A percentile compares a stretch with the other conserved stretches of the same genome.
Conservation (phyloP, 768 basidiomycete genomes). For the Panaeolus papilionaceus region DNA sequence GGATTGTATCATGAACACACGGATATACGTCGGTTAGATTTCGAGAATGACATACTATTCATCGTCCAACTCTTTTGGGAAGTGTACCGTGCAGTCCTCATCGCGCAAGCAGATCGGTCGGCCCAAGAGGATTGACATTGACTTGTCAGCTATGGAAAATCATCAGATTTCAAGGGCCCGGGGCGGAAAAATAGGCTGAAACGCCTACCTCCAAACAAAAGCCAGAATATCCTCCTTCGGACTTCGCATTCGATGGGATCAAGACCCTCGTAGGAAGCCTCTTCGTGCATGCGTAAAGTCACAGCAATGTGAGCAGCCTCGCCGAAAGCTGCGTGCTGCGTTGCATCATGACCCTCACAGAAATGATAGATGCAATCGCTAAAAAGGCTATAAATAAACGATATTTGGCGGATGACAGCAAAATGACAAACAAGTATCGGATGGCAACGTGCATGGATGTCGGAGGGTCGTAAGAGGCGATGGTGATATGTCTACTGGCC, state of each 20-base stretch:
- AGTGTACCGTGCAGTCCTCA: slow-evolving; percentile 90
- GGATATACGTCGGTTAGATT: slow-evolving; percentile 38
- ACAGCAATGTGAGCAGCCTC: slow-evolving; percentile 87
- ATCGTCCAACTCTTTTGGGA: slow-evolving; percentile 88
- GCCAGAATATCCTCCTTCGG: slow-evolving; percentile 86
- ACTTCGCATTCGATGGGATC: slow-evolving; percentile 91
- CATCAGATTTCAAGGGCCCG: slow-evolving; percentile 18
- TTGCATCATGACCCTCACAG: slow-evolving; percentile 87
- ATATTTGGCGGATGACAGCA: slow-evolving; percentile 34
- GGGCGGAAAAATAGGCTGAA: slow-evolving; percentile 20
- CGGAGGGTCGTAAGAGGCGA: slow-evolving; percentile 84
- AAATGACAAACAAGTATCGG: slow-evolving; percentile 74
- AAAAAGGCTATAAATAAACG: slow-evolving; percentile 19
- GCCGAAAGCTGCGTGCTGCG: slow-evolving; percentile 87
- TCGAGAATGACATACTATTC: slow-evolving; percentile 67
- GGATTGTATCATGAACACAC: slow-evolving; percentile 27
- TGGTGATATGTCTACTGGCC: slow-evolving; percentile 81
- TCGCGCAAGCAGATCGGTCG: slow-evolving; percentile 87
- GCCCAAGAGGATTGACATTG: slow-evolving; percentile 84
- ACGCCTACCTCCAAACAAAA: slow-evolving; percentile 82
- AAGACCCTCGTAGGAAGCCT: slow-evolving; percentile 79
- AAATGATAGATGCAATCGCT: slow-evolving; percentile 90
- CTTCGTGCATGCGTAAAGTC: slow-evolving; percentile 86
- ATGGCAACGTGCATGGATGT: slow-evolving; percentile 86
- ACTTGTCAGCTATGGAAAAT: slow-evolving; percentile 74